Evolutionary conservation across 257 asterid genomes (phyloP).

Genomic region (Paulownia fortunei): DNA sequence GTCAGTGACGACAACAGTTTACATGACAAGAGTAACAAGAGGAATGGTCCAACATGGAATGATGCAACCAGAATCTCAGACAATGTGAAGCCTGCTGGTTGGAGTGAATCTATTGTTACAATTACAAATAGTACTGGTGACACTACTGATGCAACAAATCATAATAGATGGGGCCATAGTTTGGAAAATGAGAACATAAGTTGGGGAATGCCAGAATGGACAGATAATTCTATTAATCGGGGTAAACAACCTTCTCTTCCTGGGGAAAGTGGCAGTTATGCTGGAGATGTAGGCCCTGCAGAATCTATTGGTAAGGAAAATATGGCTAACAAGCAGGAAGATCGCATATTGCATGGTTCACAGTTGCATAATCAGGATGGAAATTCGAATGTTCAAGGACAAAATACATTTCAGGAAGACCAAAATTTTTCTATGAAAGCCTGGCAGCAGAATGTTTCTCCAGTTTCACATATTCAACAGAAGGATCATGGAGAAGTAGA

Average conservation of each 20-base stretch:
- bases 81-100: conserved; percentile 36
- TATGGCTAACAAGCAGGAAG: conserved; percentile 35
- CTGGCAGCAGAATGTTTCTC: conserved; percentile 40
- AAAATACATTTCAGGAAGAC: conserved; percentile 37
- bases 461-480: conserved; percentile 46
- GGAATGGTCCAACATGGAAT: conserved; percentile 59
- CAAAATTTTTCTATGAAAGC: conserved; percentile 34
- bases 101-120: conserved; percentile 34
- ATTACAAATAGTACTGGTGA: conserved; percentile 26
- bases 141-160: conserved; percentile 31
- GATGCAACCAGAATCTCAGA: conserved; percentile 34
- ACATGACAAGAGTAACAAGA: conserved; percentile 41
- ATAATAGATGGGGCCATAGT: conserved; percentile 36
- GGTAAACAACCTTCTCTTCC: conserved; percentile 36
- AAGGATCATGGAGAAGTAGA: conserved; percentile 40
- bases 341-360: conserved; percentile 31
- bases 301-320: conserved; percentile 43
- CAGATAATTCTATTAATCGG: conserved; percentile 33
- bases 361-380: conserved; percentile 42
- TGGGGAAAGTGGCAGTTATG: conserved; percentile 38
- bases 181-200: conserved; percentile 44
- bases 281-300: conserved; percentile 35
- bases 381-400: conserved; percentile 38
- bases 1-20: conserved; percentile 39
- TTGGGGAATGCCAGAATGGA: conserved; percentile 41